Evolutionary conservation across 805 yeast species (phyloP).

Genomic region (Monosporozyma servazzii): DNA sequence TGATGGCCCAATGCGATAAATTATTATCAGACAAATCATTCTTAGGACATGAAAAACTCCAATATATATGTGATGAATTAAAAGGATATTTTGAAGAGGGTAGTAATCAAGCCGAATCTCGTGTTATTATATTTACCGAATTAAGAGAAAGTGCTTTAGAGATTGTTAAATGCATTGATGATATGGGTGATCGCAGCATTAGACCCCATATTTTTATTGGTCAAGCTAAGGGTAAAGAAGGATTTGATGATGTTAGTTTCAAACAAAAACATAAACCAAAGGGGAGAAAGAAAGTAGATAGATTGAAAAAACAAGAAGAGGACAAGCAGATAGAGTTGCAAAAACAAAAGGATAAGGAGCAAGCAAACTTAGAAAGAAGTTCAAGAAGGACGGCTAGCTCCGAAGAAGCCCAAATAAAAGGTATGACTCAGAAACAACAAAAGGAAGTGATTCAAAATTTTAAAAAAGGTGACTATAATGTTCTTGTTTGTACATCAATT

Average conservation of each 20-base stretch:
- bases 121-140: slow-evolving; percentile 83
- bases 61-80: slow-evolving; percentile 48
- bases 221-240: slow-evolving; percentile 69
- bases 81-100: slow-evolving; percentile 39
- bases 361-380: slow-evolving; percentile 29
- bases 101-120: slow-evolving; percentile 39
- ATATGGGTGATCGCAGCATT: slow-evolving; percentile 28
- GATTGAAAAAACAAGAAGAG: slow-evolving; percentile 27
- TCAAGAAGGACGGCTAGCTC: slow-evolving; percentile 49
- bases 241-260: slow-evolving; percentile 49
- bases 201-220: slow-evolving; percentile 88
- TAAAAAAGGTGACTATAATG: slow-evolving; percentile 62
- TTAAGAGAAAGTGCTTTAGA: slow-evolving; percentile 85
- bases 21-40: slow-evolving; percentile 31
- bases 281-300: slow-evolving; percentile 34
- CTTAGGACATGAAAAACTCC: slow-evolving; percentile 67
- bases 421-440: slow-evolving; percentile 88
- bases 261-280: slow-evolving; percentile 36
- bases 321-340: slow-evolving; percentile 24
- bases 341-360: slow-evolving; percentile 26
- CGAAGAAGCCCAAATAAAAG: slow-evolving; percentile 65
- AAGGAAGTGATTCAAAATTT: slow-evolving; percentile 69
- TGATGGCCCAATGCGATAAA: slow-evolving; percentile 39
- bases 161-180: slow-evolving; percentile 57
- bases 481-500: slow-evolving; percentile 89